phyloP scores from a whole-genome alignment of 1,139 yeast genomes.

The Saccharomyces pastorianus region DNA sequence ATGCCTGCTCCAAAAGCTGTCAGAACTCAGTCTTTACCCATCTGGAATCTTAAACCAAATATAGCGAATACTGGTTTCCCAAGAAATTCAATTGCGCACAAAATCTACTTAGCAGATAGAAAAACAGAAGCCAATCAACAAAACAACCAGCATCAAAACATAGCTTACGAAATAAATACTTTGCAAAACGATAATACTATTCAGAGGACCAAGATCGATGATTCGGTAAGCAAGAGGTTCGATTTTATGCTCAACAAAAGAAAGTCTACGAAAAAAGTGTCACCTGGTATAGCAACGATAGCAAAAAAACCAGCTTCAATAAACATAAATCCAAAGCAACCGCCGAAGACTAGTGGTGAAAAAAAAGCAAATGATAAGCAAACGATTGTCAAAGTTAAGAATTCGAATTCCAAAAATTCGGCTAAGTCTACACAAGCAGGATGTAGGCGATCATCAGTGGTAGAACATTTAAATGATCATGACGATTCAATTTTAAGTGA shows the following conservation, averaged over 20 bases:
- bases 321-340: neutral
- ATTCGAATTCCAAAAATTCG: neutral
- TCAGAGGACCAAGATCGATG: slow-evolving; percentile 21
- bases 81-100: slow-evolving; percentile 35
- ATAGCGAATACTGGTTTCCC: slow-evolving; percentile 35
- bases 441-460: neutral
- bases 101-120: slow-evolving; percentile 37
- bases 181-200: slow-evolving; percentile 23
- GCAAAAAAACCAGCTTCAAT: slow-evolving; percentile 1
- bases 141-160: slow-evolving; percentile 8
- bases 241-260: slow-evolving; percentile 30
- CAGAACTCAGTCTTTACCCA: slow-evolving; percentile 58
- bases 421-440: neutral
- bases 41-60: slow-evolving; percentile 37
- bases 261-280: slow-evolving; percentile 31
- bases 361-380: neutral
- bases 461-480: neutral
- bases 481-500: neutral
- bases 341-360: neutral
- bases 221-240: slow-evolving; percentile 29
- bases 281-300: slow-evolving; percentile 28
- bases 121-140: slow-evolving; percentile 16
- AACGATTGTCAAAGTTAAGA: neutral
- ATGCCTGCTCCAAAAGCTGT: slow-evolving; percentile 47
- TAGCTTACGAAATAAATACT: slow-evolving; percentile 21